phyloP scores from a whole-genome alignment of 306 rosid genomes.

The Corylus avellana region DNA sequence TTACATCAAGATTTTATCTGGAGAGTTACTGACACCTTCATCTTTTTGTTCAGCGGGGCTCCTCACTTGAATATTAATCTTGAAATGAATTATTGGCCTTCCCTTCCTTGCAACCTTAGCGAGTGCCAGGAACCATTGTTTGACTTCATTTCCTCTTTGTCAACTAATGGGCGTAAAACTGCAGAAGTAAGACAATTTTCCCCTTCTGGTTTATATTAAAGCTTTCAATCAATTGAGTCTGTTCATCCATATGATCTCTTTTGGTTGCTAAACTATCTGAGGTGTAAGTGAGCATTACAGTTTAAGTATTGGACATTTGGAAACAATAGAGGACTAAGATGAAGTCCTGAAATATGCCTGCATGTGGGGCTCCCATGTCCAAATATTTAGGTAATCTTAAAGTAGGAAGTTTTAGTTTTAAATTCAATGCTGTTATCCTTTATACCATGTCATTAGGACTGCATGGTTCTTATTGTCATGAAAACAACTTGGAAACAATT shows the following conservation, averaged over 20 bases:
- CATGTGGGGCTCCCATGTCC: background rate
- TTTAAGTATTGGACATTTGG: background rate
- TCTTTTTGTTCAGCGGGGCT: constrained; percentile 58
- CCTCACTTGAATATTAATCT: constrained; percentile 83
- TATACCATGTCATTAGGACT: background rate
- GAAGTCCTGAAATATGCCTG: background rate
- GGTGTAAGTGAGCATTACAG: background rate
- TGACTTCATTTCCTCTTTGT: constrained; percentile 54
- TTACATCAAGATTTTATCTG: constrained; percentile 15
- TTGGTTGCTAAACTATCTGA: background rate
- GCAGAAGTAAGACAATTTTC: constrained; percentile 49
- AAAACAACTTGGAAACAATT: background rate
- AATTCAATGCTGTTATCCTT: constrained; percentile 2
- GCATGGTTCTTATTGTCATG: background rate
- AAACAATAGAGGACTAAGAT: background rate
- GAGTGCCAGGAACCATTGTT: constrained; percentile 83
- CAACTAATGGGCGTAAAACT: constrained; percentile 66
- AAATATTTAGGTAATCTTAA: background rate
- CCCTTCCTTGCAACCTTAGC: constrained; percentile 81
- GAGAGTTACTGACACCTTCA: constrained; percentile 23
- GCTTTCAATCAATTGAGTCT: background rate
- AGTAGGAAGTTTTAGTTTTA: background rate
- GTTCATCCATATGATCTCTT: background rate
- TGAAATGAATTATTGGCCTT: constrained; percentile 88
- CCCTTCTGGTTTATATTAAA: constrained; percentile 1